Conservation (phyloP, 176 grass and related monocot genomes). For the Hyparrhenia diplandra region DNA sequence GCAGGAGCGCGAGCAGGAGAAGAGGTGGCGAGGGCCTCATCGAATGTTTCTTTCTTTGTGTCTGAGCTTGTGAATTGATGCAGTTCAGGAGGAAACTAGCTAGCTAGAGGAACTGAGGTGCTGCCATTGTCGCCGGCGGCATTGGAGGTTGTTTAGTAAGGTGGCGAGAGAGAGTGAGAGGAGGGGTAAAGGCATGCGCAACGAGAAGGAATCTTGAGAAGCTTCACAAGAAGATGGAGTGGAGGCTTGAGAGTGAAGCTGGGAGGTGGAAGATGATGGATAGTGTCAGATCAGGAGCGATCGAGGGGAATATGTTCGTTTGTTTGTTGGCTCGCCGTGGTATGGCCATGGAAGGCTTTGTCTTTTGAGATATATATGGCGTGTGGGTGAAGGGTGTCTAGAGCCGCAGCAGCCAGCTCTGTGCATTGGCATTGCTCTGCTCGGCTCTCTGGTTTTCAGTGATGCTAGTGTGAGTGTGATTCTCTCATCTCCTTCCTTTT, state of each 20-base stretch:
- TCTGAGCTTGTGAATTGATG: not conserved
- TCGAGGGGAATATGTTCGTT: constrained; percentile 50
- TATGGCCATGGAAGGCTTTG: constrained; percentile 14
- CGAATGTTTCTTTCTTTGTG: not conserved
- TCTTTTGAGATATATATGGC: constrained; percentile 65
- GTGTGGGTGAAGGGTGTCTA: constrained; percentile 57
- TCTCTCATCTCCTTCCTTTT: constrained; percentile 30
- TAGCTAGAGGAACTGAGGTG: not conserved
- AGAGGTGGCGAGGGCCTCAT: constrained; percentile 34
- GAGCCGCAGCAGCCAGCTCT: not conserved
- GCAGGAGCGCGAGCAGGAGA: constrained; percentile 17
- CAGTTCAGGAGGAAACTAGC: no score
- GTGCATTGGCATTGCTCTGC: not conserved
- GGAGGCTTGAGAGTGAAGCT: constrained; percentile 66
- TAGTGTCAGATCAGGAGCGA: not conserved
- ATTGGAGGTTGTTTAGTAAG: constrained; percentile 4
- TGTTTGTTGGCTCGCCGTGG: not conserved
- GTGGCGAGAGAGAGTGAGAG: not conserved
- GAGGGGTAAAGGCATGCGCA: constrained; percentile 33
- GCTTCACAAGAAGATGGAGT: constrained; percentile 60
- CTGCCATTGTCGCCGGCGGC: not conserved
- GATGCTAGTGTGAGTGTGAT: not conserved
- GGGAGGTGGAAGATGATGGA: not conserved
- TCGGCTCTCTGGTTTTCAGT: not conserved
- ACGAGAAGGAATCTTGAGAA: constrained; percentile 94